Evolutionary conservation across 345 rosid genomes (phyloP).

Genomic region (Dovyalis caffra): DNA sequence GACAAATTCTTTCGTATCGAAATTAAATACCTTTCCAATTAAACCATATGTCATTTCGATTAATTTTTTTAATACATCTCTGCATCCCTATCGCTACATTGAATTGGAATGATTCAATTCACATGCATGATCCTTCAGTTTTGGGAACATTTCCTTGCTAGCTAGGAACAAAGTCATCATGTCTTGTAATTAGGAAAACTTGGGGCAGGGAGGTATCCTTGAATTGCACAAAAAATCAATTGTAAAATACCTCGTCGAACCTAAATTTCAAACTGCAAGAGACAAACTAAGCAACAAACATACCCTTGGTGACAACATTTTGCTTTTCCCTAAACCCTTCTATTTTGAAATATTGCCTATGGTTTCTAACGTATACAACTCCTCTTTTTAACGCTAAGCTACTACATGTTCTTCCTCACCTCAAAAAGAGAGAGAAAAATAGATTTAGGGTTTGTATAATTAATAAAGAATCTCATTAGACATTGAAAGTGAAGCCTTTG

Average conservation of each 20-base stretch:
- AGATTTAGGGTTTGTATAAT: conserved; percentile 13
- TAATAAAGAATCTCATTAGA: conserved; percentile 21
- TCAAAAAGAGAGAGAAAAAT: too few relatives aligned
- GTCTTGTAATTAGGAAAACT: conserved; percentile 18
- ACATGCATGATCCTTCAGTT: too few relatives aligned
- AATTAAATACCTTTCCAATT: too few relatives aligned
- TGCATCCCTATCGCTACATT: too few relatives aligned
- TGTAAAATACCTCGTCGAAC: background rate
- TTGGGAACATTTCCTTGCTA: background rate
- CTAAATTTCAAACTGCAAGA: conserved; percentile 24
- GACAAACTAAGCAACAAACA: conserved; percentile 51
- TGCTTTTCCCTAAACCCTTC: conserved; percentile 36
- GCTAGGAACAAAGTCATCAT: background rate
- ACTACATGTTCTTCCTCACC: too few relatives aligned
- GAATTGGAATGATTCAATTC: too few relatives aligned
- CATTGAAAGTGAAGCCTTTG: conserved; percentile 50
- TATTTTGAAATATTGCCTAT: conserved; percentile 7
- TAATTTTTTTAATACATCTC: too few relatives aligned
- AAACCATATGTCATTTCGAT: too few relatives aligned
- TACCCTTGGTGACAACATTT: conserved; percentile 57
- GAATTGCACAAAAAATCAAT: conserved; percentile 18
- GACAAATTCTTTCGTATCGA: too few relatives aligned
- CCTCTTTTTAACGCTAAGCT: background rate
- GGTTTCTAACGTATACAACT: background rate
- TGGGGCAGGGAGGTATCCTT: conserved; percentile 13